phyloP scores from a whole-genome alignment of 2,329 filamentous ascomycete genomes.

The Fusarium subtropicale region DNA sequence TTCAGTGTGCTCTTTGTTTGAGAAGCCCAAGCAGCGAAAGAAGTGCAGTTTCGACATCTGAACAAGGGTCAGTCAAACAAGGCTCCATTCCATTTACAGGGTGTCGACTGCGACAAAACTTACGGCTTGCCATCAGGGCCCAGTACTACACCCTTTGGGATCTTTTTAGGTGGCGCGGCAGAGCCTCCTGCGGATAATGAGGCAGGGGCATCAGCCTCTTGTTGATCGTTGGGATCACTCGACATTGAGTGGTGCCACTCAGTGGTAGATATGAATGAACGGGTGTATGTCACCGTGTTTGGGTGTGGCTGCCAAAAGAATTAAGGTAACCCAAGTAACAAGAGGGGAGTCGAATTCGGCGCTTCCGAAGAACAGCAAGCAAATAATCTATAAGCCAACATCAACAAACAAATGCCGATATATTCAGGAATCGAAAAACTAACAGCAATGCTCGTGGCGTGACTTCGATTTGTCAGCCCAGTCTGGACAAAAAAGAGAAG shows the following conservation, averaged over 20 bases:
- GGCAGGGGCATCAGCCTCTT: constrained; percentile 39
- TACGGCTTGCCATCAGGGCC: constrained; percentile 88
- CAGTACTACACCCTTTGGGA: constrained; percentile 78
- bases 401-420: background rate
- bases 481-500: constrained; percentile 14
- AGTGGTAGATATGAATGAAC: constrained; percentile 17
- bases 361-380: constrained; percentile 12
- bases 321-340: constrained; percentile 8
- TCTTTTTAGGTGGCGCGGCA: constrained; percentile 60
- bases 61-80: constrained; percentile 29
- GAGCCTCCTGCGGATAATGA: constrained; percentile 37
- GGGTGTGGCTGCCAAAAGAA: constrained; percentile 19
- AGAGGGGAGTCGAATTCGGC: constrained; percentile 17
- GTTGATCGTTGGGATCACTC: constrained; percentile 43
- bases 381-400: background rate
- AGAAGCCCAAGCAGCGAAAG: constrained; percentile 61
- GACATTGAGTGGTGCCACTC: constrained; percentile 45
- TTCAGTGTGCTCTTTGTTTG: constrained; percentile 60
- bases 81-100: constrained; percentile 25
- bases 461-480: constrained; percentile 44
- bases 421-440: constrained; percentile 9
- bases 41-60: constrained; percentile 53
- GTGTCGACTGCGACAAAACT: constrained; percentile 51
- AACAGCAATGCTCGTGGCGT: constrained; percentile 31
- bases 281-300: background rate